These are phyloP conservation scores for Tillandsia fasciculata DNA, from an alignment of 176 grass and related monocot genomes.

Conservation along the genomic window DNA sequence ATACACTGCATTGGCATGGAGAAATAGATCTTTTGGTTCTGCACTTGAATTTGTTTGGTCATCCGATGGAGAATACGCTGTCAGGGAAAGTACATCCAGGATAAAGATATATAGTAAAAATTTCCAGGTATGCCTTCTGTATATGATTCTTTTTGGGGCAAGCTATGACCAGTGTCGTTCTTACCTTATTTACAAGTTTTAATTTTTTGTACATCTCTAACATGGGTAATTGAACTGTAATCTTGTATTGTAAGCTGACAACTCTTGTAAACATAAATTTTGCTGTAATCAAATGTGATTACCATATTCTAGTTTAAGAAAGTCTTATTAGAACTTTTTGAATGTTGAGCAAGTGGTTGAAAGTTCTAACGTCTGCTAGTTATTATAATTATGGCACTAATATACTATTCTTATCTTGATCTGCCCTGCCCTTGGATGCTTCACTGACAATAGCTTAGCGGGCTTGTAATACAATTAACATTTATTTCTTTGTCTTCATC, in stretches of 20 bases:
- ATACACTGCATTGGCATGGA: conserved; percentile 92
- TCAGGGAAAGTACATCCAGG: conserved; percentile 91
- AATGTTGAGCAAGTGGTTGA: neutral
- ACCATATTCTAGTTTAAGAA: neutral
- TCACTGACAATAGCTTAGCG: neutral
- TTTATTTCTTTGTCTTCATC: neutral
- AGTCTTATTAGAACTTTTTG: neutral
- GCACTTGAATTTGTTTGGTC: conserved; percentile 93
- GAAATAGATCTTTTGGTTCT: conserved; percentile 95
- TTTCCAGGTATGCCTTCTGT: conserved; percentile 55
- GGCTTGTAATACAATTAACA: neutral
- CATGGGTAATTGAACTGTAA: neutral
- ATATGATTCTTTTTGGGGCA: neutral
- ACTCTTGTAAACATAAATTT: neutral
- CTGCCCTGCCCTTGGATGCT: neutral
- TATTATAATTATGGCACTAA: neutral
- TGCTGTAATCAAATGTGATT: neutral
- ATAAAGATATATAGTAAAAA: conserved; percentile 87
- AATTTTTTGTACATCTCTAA: neutral
- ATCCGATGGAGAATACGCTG: conserved; percentile 84
- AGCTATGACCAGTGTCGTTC: neutral
- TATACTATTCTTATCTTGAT: neutral
- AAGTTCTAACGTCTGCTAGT: neutral
- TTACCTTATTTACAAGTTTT: neutral
- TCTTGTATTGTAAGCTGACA: neutral